Conservation (phyloP, 805 yeast species). For the Candida coleopterorum region DNA sequence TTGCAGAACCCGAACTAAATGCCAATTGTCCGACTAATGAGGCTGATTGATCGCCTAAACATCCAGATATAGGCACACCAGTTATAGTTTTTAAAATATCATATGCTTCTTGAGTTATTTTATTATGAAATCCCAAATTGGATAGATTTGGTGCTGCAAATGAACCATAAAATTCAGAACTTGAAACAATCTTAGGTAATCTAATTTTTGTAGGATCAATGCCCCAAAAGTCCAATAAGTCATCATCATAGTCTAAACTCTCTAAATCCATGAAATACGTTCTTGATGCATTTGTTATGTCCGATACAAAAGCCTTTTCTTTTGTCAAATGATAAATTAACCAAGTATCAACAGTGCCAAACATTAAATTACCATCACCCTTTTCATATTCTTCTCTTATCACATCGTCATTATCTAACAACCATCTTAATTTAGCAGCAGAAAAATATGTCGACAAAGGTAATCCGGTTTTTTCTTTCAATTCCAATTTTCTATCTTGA, state of each 20-base stretch:
- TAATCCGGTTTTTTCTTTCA: conserved; percentile 70
- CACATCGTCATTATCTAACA: conserved; percentile 69
- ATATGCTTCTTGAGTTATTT: conserved; percentile 48
- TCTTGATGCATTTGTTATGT: conserved; percentile 87
- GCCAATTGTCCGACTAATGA: conserved; percentile 93
- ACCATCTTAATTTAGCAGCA: conserved; percentile 86
- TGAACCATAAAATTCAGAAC: conserved; percentile 73
- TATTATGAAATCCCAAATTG: conserved; percentile 46
- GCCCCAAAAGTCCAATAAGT: conserved; percentile 72
- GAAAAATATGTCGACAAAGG: conserved; percentile 91
- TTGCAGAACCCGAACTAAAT: conserved; percentile 76
- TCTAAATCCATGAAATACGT: conserved; percentile 85
- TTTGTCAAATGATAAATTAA: conserved; percentile 76
- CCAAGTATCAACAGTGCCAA: conserved; percentile 96
- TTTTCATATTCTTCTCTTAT: conserved; percentile 65
- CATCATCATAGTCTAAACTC: conserved; percentile 69
- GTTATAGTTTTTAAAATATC: conserved; percentile 46
- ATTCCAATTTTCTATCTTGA: conserved; percentile 49
- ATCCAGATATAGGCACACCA: conserved; percentile 77
- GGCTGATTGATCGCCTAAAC: conserved; percentile 92
- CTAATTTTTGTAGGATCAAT: conserved; percentile 61
- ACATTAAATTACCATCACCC: conserved; percentile 71
- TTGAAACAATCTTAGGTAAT: conserved; percentile 74
- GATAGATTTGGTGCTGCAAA: conserved; percentile 58
- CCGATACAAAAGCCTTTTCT: conserved; percentile 69